Conservation (phyloP, 192 early-diverging fungal genomes). For the Funneliformis geosporum region DNA sequence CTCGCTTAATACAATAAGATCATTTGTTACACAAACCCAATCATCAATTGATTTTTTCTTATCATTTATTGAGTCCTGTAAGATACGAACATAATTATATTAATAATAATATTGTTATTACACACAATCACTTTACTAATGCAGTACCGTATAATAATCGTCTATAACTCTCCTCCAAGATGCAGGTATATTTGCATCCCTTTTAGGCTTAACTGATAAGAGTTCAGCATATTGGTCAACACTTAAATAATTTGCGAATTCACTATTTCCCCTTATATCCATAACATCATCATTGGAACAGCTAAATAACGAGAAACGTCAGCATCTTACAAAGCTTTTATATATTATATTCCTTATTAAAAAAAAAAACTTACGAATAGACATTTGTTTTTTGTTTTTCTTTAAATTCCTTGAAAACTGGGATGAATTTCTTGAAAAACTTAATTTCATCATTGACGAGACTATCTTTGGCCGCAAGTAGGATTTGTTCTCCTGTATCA, state of each 20-base stretch:
- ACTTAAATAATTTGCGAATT: neutral
- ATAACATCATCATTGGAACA: constrained; percentile 8
- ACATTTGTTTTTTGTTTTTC: constrained; percentile 5
- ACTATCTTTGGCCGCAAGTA: no score
- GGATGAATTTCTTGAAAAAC: constrained; percentile 7
- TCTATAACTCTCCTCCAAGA: neutral
- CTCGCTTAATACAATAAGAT: neutral
- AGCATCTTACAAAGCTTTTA: neutral
- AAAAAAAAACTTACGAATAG: constrained; percentile 1
- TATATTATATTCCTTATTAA: neutral
- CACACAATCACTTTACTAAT: neutral
- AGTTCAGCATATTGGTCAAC: neutral
- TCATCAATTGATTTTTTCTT: neutral
- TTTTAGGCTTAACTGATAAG: neutral
- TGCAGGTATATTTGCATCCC: neutral
- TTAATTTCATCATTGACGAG: neutral
- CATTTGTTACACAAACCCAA: neutral
- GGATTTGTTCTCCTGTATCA: no score
- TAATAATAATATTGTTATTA: neutral
- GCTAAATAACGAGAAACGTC: neutral
- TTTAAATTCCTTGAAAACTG: constrained; percentile 1
- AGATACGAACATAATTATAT: neutral
- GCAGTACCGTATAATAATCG: constrained; percentile 12
- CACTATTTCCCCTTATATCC: constrained; percentile 1
- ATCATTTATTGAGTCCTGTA: neutral